Evolutionary conservation across 768 basidiomycete species (phyloP).

Genomic region (Clitopilus hobsonii): DNA sequence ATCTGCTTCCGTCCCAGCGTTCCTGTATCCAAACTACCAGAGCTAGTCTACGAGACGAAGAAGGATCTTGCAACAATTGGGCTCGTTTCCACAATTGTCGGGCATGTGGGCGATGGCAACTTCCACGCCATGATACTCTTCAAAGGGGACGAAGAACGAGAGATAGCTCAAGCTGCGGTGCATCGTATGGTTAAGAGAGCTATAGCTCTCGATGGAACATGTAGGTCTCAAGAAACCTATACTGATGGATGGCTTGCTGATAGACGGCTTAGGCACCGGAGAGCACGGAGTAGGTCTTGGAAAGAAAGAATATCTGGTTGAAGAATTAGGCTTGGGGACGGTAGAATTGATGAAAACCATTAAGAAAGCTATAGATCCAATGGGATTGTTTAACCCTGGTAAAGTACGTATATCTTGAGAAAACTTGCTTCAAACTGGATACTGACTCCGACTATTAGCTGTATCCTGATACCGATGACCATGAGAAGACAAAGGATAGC

Average conservation of each 20-base stretch:
- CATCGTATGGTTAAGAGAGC: slow-evolving; percentile 64
- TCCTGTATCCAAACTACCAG: slow-evolving; percentile 59
- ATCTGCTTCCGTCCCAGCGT: slow-evolving; percentile 30
- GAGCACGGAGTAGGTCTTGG: slow-evolving; percentile 89
- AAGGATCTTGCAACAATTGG: slow-evolving; percentile 57
- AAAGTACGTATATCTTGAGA: slow-evolving; percentile 48
- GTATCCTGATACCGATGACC: slow-evolving; percentile 13
- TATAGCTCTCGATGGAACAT: slow-evolving; percentile 69
- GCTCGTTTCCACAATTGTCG: slow-evolving; percentile 61
- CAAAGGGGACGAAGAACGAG: slow-evolving; percentile 48
- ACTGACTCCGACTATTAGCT: too few relatives aligned
- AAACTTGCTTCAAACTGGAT: too few relatives aligned
- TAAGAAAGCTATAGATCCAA: slow-evolving; percentile 71
- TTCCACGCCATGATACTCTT: slow-evolving; percentile 52
- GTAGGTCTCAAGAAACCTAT: slow-evolving; percentile 28
- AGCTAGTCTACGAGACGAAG: slow-evolving; percentile 65
- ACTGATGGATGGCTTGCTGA: slow-evolving; percentile 2
- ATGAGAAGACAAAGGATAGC: not conserved
- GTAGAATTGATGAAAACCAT: slow-evolving; percentile 81
- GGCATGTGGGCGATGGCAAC: slow-evolving; percentile 72
- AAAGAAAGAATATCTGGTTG: slow-evolving; percentile 74
- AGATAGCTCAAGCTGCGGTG: slow-evolving; percentile 38
- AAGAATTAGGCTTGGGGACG: slow-evolving; percentile 80
- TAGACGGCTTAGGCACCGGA: slow-evolving; percentile 48
- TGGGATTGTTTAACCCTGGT: slow-evolving; percentile 78